Evolutionary conservation across 2,329 filamentous ascomycete species (phyloP), one percentile per base, ranked within the genome.

Genomic region (Hymenoscyphus albidus): DNA sequence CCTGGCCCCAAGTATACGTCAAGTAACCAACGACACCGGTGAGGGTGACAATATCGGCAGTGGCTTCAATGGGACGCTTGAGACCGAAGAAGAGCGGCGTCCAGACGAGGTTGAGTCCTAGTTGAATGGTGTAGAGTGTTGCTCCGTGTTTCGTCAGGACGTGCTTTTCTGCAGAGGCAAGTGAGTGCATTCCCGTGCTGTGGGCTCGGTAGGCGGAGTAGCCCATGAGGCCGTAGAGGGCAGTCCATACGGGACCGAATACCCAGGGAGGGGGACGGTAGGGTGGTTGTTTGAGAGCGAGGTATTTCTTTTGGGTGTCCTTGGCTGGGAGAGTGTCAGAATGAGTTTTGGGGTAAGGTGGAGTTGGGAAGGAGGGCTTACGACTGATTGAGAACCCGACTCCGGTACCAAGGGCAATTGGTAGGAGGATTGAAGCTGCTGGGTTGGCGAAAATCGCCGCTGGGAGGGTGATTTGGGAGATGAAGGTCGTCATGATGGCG

Each of bases 61-160:
- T 86, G 3, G 93, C 93, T 73, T 87, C 85, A 61, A 89, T 82
- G 0, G 93, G 92, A 16, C 86, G 85, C 69, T 88, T 88, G 60
- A 89, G 74, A n/a, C 85, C 83, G 75, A 97, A 97, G 83, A 97
- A 97, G 12, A 97, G 83, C 13, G 94, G 94, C 85, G 93, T 97
- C 92, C 92, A 98, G 62, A 89, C 77, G 38, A 96, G 81, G 76
- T 97, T 97, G 61, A 97, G 82, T 12, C 84, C 90, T 6, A 97
- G 87, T 78, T 97, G 93, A 65, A 93, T 81, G 1, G 90, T 91
- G 80, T 97, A 97, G 38, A 97, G 83, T 0, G 89, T 91, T 64
- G 91, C 88, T 70, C 88, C 89, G 69, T 87, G 82, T 75, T 85
- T 85, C 61, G 89, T 86, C 62, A 71, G 66, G 59, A 71, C 64